These are phyloP conservation scores for Vicia villosa DNA, from an alignment of 306 rosid genomes.

Conservation along the genomic window DNA sequence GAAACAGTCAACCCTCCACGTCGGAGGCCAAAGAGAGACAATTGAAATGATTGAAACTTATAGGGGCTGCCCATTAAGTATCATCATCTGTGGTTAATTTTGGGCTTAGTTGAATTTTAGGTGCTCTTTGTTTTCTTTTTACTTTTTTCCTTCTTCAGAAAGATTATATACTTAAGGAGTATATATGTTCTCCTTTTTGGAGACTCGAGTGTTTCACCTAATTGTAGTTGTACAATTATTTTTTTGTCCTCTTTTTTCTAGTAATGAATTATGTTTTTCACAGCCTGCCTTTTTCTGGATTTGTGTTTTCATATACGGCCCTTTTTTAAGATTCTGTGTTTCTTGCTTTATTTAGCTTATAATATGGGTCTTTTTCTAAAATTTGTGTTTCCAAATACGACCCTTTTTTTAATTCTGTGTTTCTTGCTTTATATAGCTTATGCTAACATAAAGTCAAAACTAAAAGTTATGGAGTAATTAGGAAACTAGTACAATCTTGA, in stretches of 20 bases:
- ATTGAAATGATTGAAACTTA: slow-evolving; percentile 44
- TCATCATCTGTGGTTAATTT: slow-evolving; percentile 39
- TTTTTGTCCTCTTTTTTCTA: slow-evolving; percentile 13
- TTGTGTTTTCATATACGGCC: too few relatives aligned
- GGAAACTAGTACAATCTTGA: too few relatives aligned
- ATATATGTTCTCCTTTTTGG: slow-evolving; percentile 36
- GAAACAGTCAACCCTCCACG: slow-evolving; percentile 68
- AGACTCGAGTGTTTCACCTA: slow-evolving; percentile 36
- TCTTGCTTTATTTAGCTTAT: not conserved
- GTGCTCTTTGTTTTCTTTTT: slow-evolving; percentile 30
- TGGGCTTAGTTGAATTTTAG: slow-evolving; percentile 41
- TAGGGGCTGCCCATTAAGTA: slow-evolving; percentile 19
- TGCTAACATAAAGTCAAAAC: too few relatives aligned
- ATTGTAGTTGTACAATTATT: slow-evolving; percentile 43
- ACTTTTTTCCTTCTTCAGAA: not conserved
- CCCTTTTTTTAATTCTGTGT: too few relatives aligned
- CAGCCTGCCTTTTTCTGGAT: not conserved
- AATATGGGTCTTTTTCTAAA: too few relatives aligned
- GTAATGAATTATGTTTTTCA: slow-evolving; percentile 34
- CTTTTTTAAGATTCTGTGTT: not conserved
- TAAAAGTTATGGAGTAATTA: too few relatives aligned
- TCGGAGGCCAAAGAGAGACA: slow-evolving; percentile 67
- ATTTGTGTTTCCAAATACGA: too few relatives aligned
- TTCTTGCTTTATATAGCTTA: too few relatives aligned
- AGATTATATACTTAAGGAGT: slow-evolving; percentile 19